Evolutionary conservation across 768 basidiomycete genomes (phyloP), one percentile per base, ranked within the genome.

Genomic region (Suillus sp.): DNA sequence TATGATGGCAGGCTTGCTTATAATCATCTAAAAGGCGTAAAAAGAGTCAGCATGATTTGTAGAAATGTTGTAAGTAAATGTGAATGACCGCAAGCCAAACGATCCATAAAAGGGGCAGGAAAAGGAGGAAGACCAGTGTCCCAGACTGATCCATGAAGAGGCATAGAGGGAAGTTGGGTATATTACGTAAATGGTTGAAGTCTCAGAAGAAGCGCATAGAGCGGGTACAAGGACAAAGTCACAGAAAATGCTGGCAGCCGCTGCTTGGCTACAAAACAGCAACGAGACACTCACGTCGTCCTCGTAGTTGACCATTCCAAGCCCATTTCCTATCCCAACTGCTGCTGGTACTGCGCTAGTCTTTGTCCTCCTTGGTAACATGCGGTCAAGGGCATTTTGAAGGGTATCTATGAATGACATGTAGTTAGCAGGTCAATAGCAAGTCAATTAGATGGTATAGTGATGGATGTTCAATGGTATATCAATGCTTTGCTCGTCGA

Each of bases 1-100:
- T 61, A 93, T 81, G 71, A 94, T 91, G 65, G 87, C 81, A 8
- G 91, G 88, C 79, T 93, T 93, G 27, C 91, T 89, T 53, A 94
- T 86, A 68, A 94, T 93, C 91, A 93, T 92, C 93, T 94, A 68
- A 22, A 68, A 62, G 62, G 22, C 27, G 37, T 20, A 67, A 55
- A 43, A 64, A 63, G 69, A 51, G 68, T 70, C 66, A 70, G 62
- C 47, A 60, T 53, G 45, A 3, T 32, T 63, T 64, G 37, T 32
- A 54, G 73, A 64, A 43, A 69, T 14, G 32, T 13, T 10, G 20
- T 13, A 20, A 67, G 5, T 59, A 1, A 68, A 68, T 1, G 54
- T 47, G 66, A 47, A 76, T 68, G 72, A 91, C 90, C 88, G 87
- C 88, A 68, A 90, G 83, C 87, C 87, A 90, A 68, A 87, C 64